Evolutionary conservation across 2,329 filamentous ascomycete species (phyloP), one percentile per base, ranked within the genome.

Genomic region (Amphichorda felina): DNA sequence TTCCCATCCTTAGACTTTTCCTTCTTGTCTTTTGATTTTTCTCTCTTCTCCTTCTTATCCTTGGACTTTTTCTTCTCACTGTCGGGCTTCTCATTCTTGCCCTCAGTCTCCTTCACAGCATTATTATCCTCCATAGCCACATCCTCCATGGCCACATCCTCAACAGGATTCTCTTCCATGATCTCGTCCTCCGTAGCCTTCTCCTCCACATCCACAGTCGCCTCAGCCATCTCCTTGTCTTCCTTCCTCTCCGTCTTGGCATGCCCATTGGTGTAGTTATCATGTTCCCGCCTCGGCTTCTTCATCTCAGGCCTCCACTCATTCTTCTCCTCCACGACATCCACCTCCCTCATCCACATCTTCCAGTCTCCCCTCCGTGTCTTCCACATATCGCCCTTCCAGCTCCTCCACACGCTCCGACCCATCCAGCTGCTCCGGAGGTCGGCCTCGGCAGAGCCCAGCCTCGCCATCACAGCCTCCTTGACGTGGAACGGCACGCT

Each of bases 341-440:
- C 52, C 34, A 64, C 57, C 43, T 72, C 69, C 53, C 69, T 74
- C 40, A 66, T 66, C 68, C 70, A 75, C 3, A 56, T 47, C 41
- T 72, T 67, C 72, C 72, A 77, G 33, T 75, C 71, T 13, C 57
- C 51, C 33, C 63, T 53, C 29, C 65, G 56, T 33, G 64, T 65
- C 47, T 64, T 68, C 70, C 70, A 76, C 50, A 67, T 49, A 40
- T 76, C 72, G 10, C 70, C 71, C 50, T 65, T 68, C 71, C 72
- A 76, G 26, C 57, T 59, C 18, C 68, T 59, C 72, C 72, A 76
- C 8, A 72, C 68, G 37, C 63, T 68, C 8, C 72, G 57, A 0
- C 72, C 72, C 42, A 66, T 61, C 60, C 68, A 74, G 4, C 61
- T 64, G 29, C 70, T 63, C 11, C 72, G 60, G 25, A 77, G 56